Evolutionary conservation across 257 asterid genomes (phyloP), one percentile per base, ranked within the genome.

Genomic region (Orobanche coerulescens): DNA sequence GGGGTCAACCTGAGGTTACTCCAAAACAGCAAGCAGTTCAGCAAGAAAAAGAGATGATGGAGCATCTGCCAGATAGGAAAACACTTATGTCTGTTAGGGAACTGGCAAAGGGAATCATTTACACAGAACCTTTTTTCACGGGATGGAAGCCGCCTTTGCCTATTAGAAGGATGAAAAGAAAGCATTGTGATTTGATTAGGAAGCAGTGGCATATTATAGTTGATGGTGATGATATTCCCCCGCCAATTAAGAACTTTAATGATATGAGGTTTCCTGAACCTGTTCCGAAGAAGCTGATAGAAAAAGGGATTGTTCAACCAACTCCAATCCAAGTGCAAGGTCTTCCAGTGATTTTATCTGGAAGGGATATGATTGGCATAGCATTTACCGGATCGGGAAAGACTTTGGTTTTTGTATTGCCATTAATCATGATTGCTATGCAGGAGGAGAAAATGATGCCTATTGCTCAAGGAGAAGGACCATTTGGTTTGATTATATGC

Each of bases 381-480:
- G 59, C 59, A 7, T 52, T 52, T 30, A 52, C 59, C 22, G 59
- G 59, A 7, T 52, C 59, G 11, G 59, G 59, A n/a, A 52, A 52
- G 33, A 52, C 59, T 4, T 16, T 52, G 5, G 59, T 52, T 9
- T 52, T 52, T 52, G 59, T 52, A 11, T 30, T 52, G 34, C 59
- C 59, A 0, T 25, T 52, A 5, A 52, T 52, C n/a, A 52, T 52
- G 59, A 52, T 52, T 13, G 59, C 59, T 6, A 12, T 52, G 59
- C 59, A 52, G 13, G 59, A 52, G 59, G 59, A 52, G 39, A 19
- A 25, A 4, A 52, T 52, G 59, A 52, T 52, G 59, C 59, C 59
- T 1, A n/a, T 52, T 24, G 59, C 39, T 13, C 59, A 37, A n/a
- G 59, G 59, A 9, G 59, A 52, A 19, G 59, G 59, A 3, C 59